Evolutionary conservation across 179 eudicot species (phyloP).

Genomic region (Heliamphora pulchella): DNA sequence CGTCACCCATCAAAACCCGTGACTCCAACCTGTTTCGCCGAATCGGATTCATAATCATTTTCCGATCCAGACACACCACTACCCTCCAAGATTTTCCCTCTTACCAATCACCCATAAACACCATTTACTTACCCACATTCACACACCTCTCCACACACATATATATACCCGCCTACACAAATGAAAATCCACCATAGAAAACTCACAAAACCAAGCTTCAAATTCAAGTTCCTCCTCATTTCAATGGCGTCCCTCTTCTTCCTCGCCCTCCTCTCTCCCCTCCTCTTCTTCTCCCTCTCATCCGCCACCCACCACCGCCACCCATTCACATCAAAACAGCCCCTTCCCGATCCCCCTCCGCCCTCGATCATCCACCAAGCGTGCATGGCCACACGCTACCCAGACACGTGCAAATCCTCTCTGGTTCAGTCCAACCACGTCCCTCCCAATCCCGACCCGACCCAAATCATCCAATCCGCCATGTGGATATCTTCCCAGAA

Average conservation of each 20-base stretch:
- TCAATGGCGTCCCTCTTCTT: slow-evolving; percentile 33
- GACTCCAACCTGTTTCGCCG: too few relatives aligned
- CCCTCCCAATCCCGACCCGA: slow-evolving; percentile 29
- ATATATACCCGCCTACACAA: background rate
- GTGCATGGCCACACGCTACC: slow-evolving; percentile 58
- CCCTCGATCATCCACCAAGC: slow-evolving; percentile 30
- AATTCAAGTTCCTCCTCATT: slow-evolving; percentile 18
- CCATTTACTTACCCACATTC: too few relatives aligned
- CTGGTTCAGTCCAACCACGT: slow-evolving; percentile 12
- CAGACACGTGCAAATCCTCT: slow-evolving; percentile 38
- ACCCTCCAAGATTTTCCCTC: too few relatives aligned
- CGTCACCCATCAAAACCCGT: too few relatives aligned
- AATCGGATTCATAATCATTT: too few relatives aligned
- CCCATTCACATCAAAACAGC: slow-evolving; percentile 5
- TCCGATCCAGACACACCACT: too few relatives aligned
- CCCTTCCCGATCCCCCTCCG: background rate
- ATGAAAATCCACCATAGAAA: slow-evolving; percentile 18
- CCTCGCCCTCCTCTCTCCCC: slow-evolving; percentile 28
- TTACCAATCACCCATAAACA: too few relatives aligned
- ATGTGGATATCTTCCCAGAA: slow-evolving; percentile 32
- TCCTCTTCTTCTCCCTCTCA: slow-evolving; percentile 23
- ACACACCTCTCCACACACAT: background rate
- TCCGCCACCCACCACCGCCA: slow-evolving; percentile 16
- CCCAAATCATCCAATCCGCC: slow-evolving; percentile 39
- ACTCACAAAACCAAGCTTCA: slow-evolving; percentile 6